These are phyloP conservation scores for Fraxinus platypoda DNA, from an alignment of 305 asterid species.

Conservation along the genomic window DNA sequence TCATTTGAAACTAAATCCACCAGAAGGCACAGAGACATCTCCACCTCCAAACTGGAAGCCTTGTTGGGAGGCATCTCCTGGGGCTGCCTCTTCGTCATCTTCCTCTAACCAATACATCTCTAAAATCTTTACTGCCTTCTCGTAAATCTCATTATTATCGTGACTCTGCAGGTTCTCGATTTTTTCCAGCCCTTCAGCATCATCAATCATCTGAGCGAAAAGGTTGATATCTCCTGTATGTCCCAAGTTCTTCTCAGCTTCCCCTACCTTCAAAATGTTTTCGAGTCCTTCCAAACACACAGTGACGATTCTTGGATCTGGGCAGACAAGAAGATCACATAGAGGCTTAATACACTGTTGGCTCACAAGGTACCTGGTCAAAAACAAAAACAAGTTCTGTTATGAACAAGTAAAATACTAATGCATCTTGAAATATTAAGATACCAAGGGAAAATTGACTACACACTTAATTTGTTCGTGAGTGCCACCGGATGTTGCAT, in stretches of 20 bases:
- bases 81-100: conserved; percentile 40
- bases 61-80: conserved; percentile 37
- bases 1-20: conserved; percentile 40
- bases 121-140: conserved; percentile 47
- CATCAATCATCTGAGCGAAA: conserved; percentile 1
- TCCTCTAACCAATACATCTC: conserved; percentile 48
- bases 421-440: not conserved
- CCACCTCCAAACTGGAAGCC: conserved; percentile 40
- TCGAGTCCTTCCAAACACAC: not conserved
- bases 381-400: not conserved
- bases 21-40: conserved; percentile 28
- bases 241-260: not conserved
- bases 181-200: conserved; percentile 49
- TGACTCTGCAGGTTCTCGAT: conserved; percentile 50
- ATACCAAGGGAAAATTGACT: not conserved
- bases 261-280: not conserved
- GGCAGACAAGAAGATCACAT: not conserved
- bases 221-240: not conserved
- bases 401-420: not conserved
- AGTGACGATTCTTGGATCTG: not conserved
- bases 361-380: not conserved
- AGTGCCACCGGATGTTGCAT: not conserved
- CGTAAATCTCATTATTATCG: conserved; percentile 48
- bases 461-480: not conserved
- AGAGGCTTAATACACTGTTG: not conserved